Evolutionary conservation across 768 basidiomycete species (phyloP), one percentile per base, ranked within the genome.

Genomic region (Mycena galopus): DNA sequence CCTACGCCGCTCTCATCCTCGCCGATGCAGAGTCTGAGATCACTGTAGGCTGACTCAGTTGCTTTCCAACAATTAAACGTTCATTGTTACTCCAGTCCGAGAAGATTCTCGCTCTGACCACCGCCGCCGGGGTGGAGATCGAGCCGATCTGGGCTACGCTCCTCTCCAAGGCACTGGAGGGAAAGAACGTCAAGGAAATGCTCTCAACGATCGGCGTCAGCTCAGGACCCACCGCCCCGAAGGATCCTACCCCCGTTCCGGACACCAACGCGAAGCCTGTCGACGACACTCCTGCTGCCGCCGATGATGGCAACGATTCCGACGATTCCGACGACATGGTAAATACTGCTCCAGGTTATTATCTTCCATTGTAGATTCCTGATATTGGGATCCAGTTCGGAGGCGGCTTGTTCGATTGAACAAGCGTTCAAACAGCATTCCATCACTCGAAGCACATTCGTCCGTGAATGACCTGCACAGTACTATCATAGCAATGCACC

Each of bases 111-210:
- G 84, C 92, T 10, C 80, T 95, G 79, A 91, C 91, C 76, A 76
- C 78, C 44, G 93, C 92, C 65, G 94, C 94, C 63, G 84, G 84
- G 61, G 85, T 92, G 69, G 93, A 94, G 9, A 78, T 93, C 65
- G 94, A 95, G 82, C 86, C 93, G 70, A 95, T 95, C 86, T 95
- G 94, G 94, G 92, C 93, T 58, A 81, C 90, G n/a, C 90, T 95
- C 78, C 91, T 95, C 79, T 90, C 94, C 75, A 95, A 94, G 82
- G 94, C 94, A 33, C 88, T 95, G 67, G 94, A 94, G 84, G 94
- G 94, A 76, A 94, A 94, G 87, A 86, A 95, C 84, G 86, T 95
- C 77, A 94, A 91, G 83, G 92, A 93, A 50, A 84, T 95, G 66
- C 87, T 95, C 67, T 89, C 90, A 73, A 93, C 92, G 87, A 92